Evolutionary conservation across 1,284 basidiomycete genomes (phyloP).

Genomic region (Neonothopanus nambi): DNA sequence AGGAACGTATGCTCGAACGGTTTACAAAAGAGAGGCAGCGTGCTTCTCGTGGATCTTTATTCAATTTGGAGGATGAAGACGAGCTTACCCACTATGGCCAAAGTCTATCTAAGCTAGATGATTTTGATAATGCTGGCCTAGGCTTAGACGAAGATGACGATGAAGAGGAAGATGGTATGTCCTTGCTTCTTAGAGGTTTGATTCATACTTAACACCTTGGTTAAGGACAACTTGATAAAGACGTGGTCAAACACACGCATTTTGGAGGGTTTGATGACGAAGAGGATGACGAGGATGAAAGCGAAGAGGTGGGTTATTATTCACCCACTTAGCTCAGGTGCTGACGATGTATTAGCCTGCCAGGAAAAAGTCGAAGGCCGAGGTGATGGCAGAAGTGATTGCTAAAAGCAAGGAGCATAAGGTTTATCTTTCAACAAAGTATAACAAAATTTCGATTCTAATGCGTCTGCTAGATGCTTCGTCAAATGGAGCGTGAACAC

Average conservation of each 20-base stretch:
- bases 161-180: constrained; percentile 48
- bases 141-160: constrained; percentile 73
- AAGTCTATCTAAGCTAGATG: constrained; percentile 82
- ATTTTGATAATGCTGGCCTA: constrained; percentile 82
- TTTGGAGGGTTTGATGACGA: constrained; percentile 89
- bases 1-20: constrained; percentile 97
- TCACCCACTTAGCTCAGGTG: constrained; percentile 13
- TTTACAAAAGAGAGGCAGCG: constrained; percentile 90
- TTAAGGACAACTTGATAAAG: constrained; percentile 65
- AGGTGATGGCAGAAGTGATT: constrained; percentile 98
- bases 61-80: constrained; percentile 91
- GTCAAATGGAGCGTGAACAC: constrained; percentile 86
- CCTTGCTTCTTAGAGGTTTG: background rate
- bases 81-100: constrained; percentile 94
- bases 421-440: constrained; percentile 40
- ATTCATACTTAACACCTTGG: constrained; percentile 3
- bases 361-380: constrained; percentile 88
- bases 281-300: constrained; percentile 52
- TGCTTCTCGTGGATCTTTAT: constrained; percentile 76
- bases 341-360: constrained; percentile 52
- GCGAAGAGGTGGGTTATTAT: constrained; percentile 42
- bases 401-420: constrained; percentile 97
- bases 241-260: constrained; percentile 69
- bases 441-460: constrained; percentile 3
- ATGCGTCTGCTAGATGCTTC: constrained; percentile 56